A percentile compares a stretch with the other conserved stretches of the same genome.
These are phyloP conservation scores for Cryptococcus neoformans DNA, from an alignment of 1,284 basidiomycete genomes.

Conservation along the genomic window DNA sequence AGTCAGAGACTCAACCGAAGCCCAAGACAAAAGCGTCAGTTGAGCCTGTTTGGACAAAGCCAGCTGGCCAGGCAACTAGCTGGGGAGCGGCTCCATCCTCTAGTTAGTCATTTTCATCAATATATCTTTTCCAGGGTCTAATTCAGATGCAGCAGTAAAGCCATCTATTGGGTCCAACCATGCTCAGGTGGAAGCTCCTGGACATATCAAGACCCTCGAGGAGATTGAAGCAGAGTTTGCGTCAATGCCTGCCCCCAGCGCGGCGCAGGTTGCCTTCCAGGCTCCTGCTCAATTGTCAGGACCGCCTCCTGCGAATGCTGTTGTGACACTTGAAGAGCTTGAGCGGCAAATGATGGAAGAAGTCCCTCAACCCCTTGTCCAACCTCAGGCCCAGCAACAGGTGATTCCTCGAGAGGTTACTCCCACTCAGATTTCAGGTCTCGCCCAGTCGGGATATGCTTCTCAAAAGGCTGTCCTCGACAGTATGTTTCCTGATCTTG, in stretches of 20 bases:
- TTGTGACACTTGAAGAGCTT: constrained; percentile 50
- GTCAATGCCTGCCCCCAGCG: constrained; percentile 16
- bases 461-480: constrained; percentile 41
- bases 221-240: constrained; percentile 93
- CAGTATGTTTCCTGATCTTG: constrained; percentile 47
- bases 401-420: constrained; percentile 35
- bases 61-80: constrained; percentile 42
- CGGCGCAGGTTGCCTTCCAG: neutral
- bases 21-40: constrained; percentile 14
- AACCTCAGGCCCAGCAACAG: constrained; percentile 31
- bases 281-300: constrained; percentile 11
- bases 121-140: neutral
- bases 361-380: constrained; percentile 24
- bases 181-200: constrained; percentile 36
- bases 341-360: constrained; percentile 48
- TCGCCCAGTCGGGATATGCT: constrained; percentile 34
- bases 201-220: constrained; percentile 71
- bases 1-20: constrained; percentile 12
- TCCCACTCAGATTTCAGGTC: constrained; percentile 23
- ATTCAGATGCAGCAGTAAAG: constrained; percentile 41
- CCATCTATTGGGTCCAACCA: constrained; percentile 36
- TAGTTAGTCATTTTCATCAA: constrained; percentile 6
- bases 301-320: constrained; percentile 14
- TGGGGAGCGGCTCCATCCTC: constrained; percentile 47
- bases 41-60: constrained; percentile 16